Conservation (phyloP, 2,329 filamentous ascomycete species). For the Pseudogymnoascus sp. region DNA sequence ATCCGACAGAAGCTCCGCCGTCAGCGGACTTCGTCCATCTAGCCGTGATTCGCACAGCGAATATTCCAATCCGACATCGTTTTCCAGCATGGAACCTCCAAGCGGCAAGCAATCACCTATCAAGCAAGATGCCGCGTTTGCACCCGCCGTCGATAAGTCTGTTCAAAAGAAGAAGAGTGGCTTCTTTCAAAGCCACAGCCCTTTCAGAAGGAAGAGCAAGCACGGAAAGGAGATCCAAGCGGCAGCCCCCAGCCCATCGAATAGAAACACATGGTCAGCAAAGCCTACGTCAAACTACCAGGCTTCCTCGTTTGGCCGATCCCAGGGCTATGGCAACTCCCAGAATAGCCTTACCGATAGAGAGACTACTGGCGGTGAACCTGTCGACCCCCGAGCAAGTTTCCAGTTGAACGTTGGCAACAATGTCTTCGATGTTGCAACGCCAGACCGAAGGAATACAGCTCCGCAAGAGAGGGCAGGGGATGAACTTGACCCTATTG, state of each 20-base stretch:
- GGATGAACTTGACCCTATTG: slow-evolving; percentile 75
- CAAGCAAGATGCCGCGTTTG: slow-evolving; percentile 50
- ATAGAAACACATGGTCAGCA: slow-evolving; percentile 53
- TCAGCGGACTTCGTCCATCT: slow-evolving; percentile 64
- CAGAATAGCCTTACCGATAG: slow-evolving; percentile 32
- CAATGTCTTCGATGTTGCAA: slow-evolving; percentile 90
- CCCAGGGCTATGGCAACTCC: slow-evolving; percentile 35
- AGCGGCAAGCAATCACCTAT: slow-evolving; percentile 68
- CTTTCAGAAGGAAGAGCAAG: slow-evolving; percentile 87
- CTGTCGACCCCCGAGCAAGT: slow-evolving; percentile 84
- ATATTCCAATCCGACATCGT: slow-evolving; percentile 79
- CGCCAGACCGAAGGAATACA: slow-evolving; percentile 56
- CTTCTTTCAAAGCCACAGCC: slow-evolving; percentile 89
- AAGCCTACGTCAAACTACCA: neutral
- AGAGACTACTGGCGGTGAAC: slow-evolving; percentile 65
- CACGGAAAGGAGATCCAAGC: slow-evolving; percentile 58
- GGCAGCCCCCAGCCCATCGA: slow-evolving; percentile 30
- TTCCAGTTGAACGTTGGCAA: slow-evolving; percentile 91
- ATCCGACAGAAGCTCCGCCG: slow-evolving; percentile 60
- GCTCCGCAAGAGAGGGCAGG: slow-evolving; percentile 39
- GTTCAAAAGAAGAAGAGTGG: slow-evolving; percentile 64
- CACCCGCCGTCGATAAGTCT: slow-evolving; percentile 54
- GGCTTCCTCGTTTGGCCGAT: slow-evolving; percentile 21
- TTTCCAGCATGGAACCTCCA: slow-evolving; percentile 75
- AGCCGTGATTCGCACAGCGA: slow-evolving; percentile 79